Conservation (phyloP, 129 eudicot species). For the Flaveria trinervia region DNA sequence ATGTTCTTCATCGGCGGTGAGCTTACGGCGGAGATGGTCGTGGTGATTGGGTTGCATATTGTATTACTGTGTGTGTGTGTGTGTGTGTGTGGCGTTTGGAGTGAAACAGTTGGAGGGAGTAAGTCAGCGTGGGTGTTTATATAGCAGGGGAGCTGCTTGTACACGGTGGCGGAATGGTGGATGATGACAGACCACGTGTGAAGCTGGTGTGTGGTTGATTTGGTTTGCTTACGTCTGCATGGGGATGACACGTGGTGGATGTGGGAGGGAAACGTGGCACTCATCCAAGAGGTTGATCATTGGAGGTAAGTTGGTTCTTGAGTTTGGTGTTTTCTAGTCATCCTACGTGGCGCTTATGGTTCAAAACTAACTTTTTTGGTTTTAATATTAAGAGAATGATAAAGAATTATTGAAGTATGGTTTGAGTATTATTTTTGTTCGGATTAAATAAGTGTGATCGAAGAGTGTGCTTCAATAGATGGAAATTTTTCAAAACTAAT, state of each 20-base stretch:
- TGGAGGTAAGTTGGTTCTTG: background rate
- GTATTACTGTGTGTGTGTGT: no score
- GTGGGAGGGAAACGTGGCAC: conserved; percentile 20
- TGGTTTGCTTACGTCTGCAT: conserved; percentile 20
- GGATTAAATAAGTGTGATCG: no score
- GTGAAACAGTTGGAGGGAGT: conserved; percentile 24
- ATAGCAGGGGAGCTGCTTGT: conserved; percentile 24
- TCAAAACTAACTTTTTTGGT: background rate
- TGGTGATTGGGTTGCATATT: background rate
- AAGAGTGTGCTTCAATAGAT: no score
- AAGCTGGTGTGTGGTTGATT: conserved; percentile 26
- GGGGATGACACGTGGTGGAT: conserved; percentile 7
- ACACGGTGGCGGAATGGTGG: conserved; percentile 31
- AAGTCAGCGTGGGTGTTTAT: conserved; percentile 1
- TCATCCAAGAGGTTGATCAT: background rate
- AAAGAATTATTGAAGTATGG: background rate
- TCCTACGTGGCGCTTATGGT: background rate
- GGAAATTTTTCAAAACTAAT: no score
- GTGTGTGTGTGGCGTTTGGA: background rate
- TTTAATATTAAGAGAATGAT: background rate
- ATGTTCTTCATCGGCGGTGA: conserved; percentile 28
- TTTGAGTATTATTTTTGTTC: no score
- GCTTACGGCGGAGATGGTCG: background rate
- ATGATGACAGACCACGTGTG: conserved; percentile 26
- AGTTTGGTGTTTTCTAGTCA: background rate